Evolutionary conservation across 169 alveolate genomes (phyloP), one percentile per base, ranked within the genome.

Genomic region (Cryptosporidium baileyi): DNA sequence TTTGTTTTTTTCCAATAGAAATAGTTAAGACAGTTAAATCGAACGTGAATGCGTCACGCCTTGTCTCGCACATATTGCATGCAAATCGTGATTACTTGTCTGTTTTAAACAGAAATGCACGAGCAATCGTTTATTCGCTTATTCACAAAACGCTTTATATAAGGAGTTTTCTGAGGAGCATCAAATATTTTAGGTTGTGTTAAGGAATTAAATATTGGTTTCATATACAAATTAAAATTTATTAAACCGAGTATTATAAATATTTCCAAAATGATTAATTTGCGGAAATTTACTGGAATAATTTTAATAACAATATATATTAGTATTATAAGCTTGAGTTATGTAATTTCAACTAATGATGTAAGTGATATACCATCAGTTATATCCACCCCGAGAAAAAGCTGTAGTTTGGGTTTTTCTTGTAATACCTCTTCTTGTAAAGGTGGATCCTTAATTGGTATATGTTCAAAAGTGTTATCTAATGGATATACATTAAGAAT

Each of bases 41-140:
- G n/a, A n/a, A n/a, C n/a, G n/a, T n/a, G n/a, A n/a, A n/a, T n/a
- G n/a, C n/a, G n/a, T n/a, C n/a, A 34, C 17, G 81, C 47, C 81
- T 30, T 49, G 81, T 65, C 81, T 65, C 81, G 19, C 61, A 62
- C 47, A 65, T 47, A 45, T 44, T 65, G 81, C 81, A 65, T 65
- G 81, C 81, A 65, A 65, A 32, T 61, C 47, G 81, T 65, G 81
- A 65, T 65, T 65, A 65, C 17, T 65, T 62, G 43, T 65, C 81
- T 45, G 81, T 65, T 65, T 45, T 61, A 45, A 61, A 62, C 81
- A 65, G 81, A 65, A 41, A 32, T 45, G 32, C 81, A 38, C 57
- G 57, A n/a, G n/a, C n/a, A n/a, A n/a, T n/a, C n/a, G n/a, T n/a
- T n/a, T n/a, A n/a, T n/a, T n/a, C n/a, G n/a, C n/a, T n/a, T n/a